Evolutionary conservation across 495 filamentous ascomycete genomes (phyloP).

Genomic region (Talaromyces stipitatus): DNA sequence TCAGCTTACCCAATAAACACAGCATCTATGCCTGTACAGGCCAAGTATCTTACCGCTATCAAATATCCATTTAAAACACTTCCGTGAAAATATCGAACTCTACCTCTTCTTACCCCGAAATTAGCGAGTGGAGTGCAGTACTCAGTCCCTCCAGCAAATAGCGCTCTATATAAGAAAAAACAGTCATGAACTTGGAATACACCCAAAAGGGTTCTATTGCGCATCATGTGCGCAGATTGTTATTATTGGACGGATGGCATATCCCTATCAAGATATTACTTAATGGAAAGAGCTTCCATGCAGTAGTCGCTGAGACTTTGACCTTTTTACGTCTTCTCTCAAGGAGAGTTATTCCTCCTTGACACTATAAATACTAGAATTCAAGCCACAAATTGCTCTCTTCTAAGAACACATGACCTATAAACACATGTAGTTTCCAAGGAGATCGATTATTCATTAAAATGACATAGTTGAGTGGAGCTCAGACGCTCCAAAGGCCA

Average conservation of each 20-base stretch:
- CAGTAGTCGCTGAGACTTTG: neutral
- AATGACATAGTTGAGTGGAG: slow-evolving; percentile 3
- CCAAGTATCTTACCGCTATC: neutral
- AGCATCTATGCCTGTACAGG: neutral
- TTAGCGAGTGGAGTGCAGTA: neutral
- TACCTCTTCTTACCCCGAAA: neutral
- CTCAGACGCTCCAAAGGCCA: neutral
- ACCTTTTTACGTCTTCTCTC: neutral
- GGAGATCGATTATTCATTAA: neutral
- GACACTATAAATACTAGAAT: neutral
- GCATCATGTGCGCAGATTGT: neutral
- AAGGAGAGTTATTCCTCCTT: neutral
- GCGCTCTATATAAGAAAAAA: neutral
- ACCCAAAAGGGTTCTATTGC: neutral
- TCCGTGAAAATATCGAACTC: neutral
- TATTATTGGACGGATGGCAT: neutral
- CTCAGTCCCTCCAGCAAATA: neutral
- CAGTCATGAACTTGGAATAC: neutral
- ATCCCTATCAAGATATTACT: neutral
- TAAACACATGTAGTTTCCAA: neutral
- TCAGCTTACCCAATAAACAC: neutral
- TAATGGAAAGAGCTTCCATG: neutral
- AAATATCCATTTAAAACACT: neutral
- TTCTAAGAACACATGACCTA: neutral
- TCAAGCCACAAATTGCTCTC: slow-evolving; percentile 2